Evolutionary conservation across 768 basidiomycete genomes (phyloP).

Genomic region (Cyclocybe cylindracea): DNA sequence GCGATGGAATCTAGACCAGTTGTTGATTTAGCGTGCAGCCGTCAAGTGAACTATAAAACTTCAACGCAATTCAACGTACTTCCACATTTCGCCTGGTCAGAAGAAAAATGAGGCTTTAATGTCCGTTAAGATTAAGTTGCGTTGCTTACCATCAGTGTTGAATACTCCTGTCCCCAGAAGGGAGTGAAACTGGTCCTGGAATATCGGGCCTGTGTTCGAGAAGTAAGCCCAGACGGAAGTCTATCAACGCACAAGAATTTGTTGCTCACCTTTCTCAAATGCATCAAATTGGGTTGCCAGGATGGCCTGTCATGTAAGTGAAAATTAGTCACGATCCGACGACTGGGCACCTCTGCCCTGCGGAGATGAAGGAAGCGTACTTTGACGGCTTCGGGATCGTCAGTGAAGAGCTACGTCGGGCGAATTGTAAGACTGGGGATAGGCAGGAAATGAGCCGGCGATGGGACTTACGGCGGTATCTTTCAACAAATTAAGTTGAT

Average conservation of each 20-base stretch:
- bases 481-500: slow-evolving; percentile 25
- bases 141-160: slow-evolving; percentile 51
- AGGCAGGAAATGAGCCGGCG: not conserved
- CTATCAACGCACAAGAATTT: not conserved
- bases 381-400: slow-evolving; percentile 51
- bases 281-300: slow-evolving; percentile 51
- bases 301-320: slow-evolving; percentile 31
- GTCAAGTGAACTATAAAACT: not conserved
- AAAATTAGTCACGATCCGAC: not conserved
- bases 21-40: not conserved
- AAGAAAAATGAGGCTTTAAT: not conserved
- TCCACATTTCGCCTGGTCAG: slow-evolving; percentile 66
- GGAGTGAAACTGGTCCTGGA: slow-evolving; percentile 27
- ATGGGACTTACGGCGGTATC: slow-evolving; percentile 28
- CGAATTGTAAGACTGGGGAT: not conserved
- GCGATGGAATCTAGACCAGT: slow-evolving; percentile 52
- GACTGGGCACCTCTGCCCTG: not conserved
- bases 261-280: slow-evolving; percentile 42
- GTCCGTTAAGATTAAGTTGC: not conserved
- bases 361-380: slow-evolving; percentile 12
- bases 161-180: slow-evolving; percentile 61
- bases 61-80: slow-evolving; percentile 37
- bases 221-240: not conserved
- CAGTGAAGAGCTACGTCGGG: slow-evolving; percentile 35
- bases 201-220: slow-evolving; percentile 18